Conservation (phyloP, 2,329 filamentous ascomycete species). For the Raffaelea albimanens region DNA sequence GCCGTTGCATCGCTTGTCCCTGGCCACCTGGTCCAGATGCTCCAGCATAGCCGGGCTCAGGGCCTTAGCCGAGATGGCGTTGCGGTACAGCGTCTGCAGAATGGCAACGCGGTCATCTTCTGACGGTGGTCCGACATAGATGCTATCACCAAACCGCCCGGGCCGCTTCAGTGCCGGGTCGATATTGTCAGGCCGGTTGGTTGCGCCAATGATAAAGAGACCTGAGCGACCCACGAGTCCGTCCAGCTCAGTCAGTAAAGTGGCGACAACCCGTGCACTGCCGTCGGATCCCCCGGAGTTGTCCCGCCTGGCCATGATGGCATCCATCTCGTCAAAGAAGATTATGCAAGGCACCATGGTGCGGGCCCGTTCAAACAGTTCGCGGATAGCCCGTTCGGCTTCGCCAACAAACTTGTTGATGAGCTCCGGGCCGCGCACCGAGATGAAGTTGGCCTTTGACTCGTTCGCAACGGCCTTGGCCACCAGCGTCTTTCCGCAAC, state of each 20-base stretch:
- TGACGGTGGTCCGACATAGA: slow-evolving; percentile 82
- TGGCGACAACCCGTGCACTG: slow-evolving; percentile 85
- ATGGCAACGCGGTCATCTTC: slow-evolving; percentile 74
- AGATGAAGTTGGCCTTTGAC: slow-evolving; percentile 94
- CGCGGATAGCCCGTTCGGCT: slow-evolving; percentile 83
- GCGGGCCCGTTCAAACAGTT: slow-evolving; percentile 82
- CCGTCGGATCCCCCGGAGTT: slow-evolving; percentile 65
- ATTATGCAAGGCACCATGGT: slow-evolving; percentile 86
- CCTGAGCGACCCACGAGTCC: slow-evolving; percentile 71
- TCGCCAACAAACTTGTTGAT: slow-evolving; percentile 98
- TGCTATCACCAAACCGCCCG: slow-evolving; percentile 66
- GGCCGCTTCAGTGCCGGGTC: slow-evolving; percentile 91
- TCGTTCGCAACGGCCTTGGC: slow-evolving; percentile 96
- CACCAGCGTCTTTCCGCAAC: slow-evolving; percentile 92
- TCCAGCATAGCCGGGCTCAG: slow-evolving; percentile 37
- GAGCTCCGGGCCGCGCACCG: slow-evolving; percentile 90
- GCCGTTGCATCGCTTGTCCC: slow-evolving; percentile 56
- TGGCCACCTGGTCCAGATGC: slow-evolving; percentile 52
- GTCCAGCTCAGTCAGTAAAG: slow-evolving; percentile 87
- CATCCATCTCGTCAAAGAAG: slow-evolving; percentile 93
- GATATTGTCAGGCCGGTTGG: slow-evolving; percentile 93
- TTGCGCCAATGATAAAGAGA: slow-evolving; percentile 91
- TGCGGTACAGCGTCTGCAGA: slow-evolving; percentile 55
- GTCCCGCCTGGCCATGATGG: slow-evolving; percentile 76
- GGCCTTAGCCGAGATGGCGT: slow-evolving; percentile 25